phyloP scores from a whole-genome alignment of 495 filamentous ascomycete species.

The Annulohypoxylon nitens region DNA sequence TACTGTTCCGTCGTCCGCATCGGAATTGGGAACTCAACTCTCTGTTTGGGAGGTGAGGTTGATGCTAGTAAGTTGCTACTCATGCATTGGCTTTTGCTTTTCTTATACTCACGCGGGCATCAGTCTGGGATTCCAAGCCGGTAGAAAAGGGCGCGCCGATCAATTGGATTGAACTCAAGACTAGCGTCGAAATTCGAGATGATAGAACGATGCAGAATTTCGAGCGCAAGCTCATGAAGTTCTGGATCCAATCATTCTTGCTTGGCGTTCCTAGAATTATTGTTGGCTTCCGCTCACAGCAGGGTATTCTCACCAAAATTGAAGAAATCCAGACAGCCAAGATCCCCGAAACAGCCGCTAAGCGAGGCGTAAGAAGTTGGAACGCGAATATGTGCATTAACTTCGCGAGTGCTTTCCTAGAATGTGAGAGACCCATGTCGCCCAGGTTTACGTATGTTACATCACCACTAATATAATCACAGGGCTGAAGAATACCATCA shows the following conservation, averaged over 20 bases:
- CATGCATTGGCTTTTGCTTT: neutral
- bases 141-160: slow-evolving; percentile 71
- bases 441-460: no score
- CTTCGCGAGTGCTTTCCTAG: slow-evolving; percentile 80
- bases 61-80: slow-evolving; percentile 75
- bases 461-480: slow-evolving; percentile 30
- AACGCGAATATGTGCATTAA: slow-evolving; percentile 93
- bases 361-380: slow-evolving; percentile 75
- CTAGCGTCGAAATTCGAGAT: slow-evolving; percentile 74
- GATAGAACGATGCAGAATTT: slow-evolving; percentile 77
- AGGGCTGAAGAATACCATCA: slow-evolving; percentile 76
- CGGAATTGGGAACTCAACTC: slow-evolving; percentile 75
- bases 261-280: slow-evolving; percentile 92
- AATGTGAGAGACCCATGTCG: slow-evolving; percentile 69
- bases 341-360: slow-evolving; percentile 80
- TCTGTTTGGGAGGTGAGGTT: slow-evolving; percentile 94
- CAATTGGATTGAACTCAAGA: slow-evolving; percentile 97
- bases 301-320: slow-evolving; percentile 77
- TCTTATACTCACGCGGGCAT: neutral
- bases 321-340: slow-evolving; percentile 82
- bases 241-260: slow-evolving; percentile 96
- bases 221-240: slow-evolving; percentile 91
- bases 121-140: slow-evolving; percentile 88
- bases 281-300: slow-evolving; percentile 82
- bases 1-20: slow-evolving; percentile 95